Evolutionary conservation across 306 rosid genomes (phyloP).

Genomic region (Quercus alba): DNA sequence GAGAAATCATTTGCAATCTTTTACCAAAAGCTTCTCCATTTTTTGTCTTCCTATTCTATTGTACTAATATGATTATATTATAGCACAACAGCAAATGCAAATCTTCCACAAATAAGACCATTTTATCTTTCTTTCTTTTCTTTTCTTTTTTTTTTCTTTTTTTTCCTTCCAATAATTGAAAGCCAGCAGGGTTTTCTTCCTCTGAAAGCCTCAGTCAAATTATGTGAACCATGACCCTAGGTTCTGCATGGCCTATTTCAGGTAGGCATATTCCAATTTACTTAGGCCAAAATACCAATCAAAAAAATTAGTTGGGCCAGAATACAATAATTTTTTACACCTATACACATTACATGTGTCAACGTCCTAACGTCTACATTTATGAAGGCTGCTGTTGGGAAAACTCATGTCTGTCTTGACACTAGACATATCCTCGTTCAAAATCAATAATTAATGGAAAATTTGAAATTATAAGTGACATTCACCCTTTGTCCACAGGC

Average conservation of each 20-base stretch:
- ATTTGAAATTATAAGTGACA: conserved; percentile 1
- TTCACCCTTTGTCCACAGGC: conserved; percentile 87
- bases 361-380: too few species aligned
- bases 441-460: conserved; percentile 6
- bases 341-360: not conserved
- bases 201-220: not conserved
- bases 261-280: not conserved
- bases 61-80: not conserved
- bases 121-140: not conserved
- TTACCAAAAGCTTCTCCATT: too few species aligned
- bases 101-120: not conserved
- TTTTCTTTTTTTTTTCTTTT: not conserved
- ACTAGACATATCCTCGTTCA: not conserved
- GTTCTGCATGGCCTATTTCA: not conserved
- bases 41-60: not conserved
- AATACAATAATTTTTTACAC: not conserved
- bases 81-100: not conserved
- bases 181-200: not conserved
- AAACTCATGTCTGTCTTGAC: too few species aligned
- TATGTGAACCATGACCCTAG: not conserved
- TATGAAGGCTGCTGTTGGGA: too few species aligned
- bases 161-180: not conserved
- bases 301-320: not conserved
- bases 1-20: too few species aligned
- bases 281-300: too few species aligned